A percentile compares a stretch with the other conserved stretches of the same genome.
Conservation (phyloP, 176 grass and related monocot genomes). For the Aegilops tauschii region DNA sequence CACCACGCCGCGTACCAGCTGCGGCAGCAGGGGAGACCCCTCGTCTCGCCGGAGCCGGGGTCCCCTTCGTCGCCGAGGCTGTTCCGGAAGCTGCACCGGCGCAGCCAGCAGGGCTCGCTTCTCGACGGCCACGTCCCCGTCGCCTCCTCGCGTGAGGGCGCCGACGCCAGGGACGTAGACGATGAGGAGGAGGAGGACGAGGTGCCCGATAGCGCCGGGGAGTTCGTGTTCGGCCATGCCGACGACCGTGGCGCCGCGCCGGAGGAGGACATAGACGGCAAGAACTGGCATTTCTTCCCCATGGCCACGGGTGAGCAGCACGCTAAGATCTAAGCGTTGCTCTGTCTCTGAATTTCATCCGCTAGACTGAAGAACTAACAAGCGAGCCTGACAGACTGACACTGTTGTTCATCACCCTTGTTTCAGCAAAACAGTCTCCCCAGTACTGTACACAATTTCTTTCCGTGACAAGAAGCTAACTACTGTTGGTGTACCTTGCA, state of each 20-base stretch:
- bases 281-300: slow-evolving; percentile 45
- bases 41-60: slow-evolving; percentile 47
- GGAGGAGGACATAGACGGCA: slow-evolving; percentile 1
- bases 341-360: no score
- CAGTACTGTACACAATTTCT: no score
- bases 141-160: not conserved
- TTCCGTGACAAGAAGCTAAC: no score
- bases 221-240: slow-evolving; percentile 46
- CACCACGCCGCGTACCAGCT: slow-evolving; percentile 39
- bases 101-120: slow-evolving; percentile 34
- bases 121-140: slow-evolving; percentile 32
- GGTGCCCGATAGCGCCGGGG: not conserved
- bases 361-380: no score
- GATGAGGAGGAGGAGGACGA: not conserved
- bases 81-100: slow-evolving; percentile 24
- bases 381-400: no score
- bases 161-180: not conserved
- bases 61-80: slow-evolving; percentile 31
- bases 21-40: slow-evolving; percentile 44
- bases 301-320: slow-evolving; percentile 1
- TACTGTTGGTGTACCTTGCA: no score
- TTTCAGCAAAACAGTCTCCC: no score
- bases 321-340: not conserved
- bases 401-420: no score
- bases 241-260: not conserved